These are phyloP conservation scores for Parietaria judaica DNA, from an alignment of 306 rosid species.

Conservation along the genomic window DNA sequence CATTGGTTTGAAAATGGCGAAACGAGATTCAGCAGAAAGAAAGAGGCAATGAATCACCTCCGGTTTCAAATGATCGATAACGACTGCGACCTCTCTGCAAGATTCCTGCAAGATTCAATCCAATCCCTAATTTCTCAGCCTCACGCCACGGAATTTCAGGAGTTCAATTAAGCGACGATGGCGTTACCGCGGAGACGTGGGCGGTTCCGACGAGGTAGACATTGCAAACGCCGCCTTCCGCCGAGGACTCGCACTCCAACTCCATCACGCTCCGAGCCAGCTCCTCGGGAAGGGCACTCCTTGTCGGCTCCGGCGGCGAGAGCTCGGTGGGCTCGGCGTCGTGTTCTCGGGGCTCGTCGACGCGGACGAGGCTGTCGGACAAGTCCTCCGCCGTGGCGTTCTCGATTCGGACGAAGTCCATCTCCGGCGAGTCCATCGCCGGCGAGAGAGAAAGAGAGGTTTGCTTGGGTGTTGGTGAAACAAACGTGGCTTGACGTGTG, in stretches of 20 bases:
- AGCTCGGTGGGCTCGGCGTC: slow-evolving; percentile 12
- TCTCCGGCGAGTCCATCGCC: slow-evolving; percentile 51
- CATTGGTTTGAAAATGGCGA: slow-evolving; percentile 13
- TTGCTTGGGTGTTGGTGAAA: background rate
- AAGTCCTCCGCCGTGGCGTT: slow-evolving; percentile 51
- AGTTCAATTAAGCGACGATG: background rate
- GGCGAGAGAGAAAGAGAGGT: slow-evolving; percentile 8
- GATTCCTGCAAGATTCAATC: slow-evolving; percentile 53
- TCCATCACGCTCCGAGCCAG: slow-evolving; percentile 53
- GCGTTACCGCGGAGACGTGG: slow-evolving; percentile 72
- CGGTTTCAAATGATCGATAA: slow-evolving; percentile 70
- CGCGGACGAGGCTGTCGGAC: slow-evolving; percentile 62
- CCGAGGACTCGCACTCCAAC: slow-evolving; percentile 67
- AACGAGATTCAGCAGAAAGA: background rate
- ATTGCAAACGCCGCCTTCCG: slow-evolving; percentile 59
- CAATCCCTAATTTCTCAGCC: background rate
- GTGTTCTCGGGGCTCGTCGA: slow-evolving; percentile 37
- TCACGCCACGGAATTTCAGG: background rate
- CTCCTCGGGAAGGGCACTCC: slow-evolving; percentile 51
- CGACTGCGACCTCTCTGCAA: slow-evolving; percentile 76
- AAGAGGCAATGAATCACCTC: slow-evolving; percentile 47
- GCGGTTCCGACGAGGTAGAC: slow-evolving; percentile 88
- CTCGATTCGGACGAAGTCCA: slow-evolving; percentile 68
- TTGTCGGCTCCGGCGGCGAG: slow-evolving; percentile 23
- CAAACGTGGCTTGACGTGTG: too few relatives aligned